A percentile compares a stretch with the other conserved stretches of the same genome.
phyloP scores from a whole-genome alignment of 305 asterid species.

The Ajuga reptans region DNA sequence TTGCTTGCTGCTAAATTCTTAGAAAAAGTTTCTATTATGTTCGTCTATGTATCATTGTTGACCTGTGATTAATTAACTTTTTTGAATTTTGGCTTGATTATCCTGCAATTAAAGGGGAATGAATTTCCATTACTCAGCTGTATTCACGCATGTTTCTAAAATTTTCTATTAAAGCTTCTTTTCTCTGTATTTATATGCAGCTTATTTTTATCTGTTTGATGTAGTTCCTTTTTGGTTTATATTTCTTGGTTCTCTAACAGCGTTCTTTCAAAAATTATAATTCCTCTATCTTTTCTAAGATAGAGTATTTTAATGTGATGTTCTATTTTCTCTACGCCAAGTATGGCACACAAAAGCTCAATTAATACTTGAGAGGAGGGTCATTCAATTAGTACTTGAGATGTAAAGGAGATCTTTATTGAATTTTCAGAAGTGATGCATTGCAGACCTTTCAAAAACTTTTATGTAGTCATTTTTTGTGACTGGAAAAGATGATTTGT shows the following conservation, averaged over 20 bases:
- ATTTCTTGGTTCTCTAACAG: not conserved
- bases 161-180: not conserved
- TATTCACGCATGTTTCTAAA: not conserved
- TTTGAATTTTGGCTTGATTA: not conserved
- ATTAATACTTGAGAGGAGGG: not conserved
- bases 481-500: not conserved
- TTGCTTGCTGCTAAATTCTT: conserved; percentile 11
- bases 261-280: not conserved
- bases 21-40: conserved; percentile 12
- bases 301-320: not conserved
- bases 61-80: not conserved
- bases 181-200: not conserved
- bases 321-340: not conserved
- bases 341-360: not conserved
- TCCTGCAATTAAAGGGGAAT: conserved; percentile 1
- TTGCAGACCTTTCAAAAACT: not conserved
- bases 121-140: not conserved
- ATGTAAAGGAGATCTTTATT: not conserved
- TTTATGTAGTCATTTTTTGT: not conserved
- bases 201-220: not conserved
- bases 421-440: conserved; percentile 1
- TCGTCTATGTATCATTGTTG: conserved; percentile 7
- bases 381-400: not conserved
- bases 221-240: not conserved
- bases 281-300: not conserved